Percentiles rank a stretch among this genome's conserved stretches.
phyloP scores from a whole-genome alignment of 2,329 filamentous ascomycete genomes.

The Penicillium paneum region DNA sequence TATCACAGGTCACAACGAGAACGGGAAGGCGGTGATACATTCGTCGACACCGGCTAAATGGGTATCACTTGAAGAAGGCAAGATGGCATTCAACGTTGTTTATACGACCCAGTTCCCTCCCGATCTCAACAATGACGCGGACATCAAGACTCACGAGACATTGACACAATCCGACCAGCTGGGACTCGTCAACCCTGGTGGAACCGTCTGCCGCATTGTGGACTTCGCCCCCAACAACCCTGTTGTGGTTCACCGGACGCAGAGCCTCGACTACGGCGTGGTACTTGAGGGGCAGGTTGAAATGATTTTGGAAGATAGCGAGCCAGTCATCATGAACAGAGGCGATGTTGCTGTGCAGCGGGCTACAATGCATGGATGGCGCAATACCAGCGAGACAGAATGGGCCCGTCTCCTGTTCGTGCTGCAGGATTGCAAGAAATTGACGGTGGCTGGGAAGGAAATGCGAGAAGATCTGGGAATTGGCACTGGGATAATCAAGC shows the following conservation, averaged over 20 bases:
- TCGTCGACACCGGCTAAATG: conserved; percentile 30
- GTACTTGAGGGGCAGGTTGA: conserved; percentile 55
- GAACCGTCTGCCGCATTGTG: conserved; percentile 48
- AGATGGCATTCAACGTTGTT: conserved; percentile 41
- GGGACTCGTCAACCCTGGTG: conserved; percentile 39
- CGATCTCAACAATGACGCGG: conserved; percentile 35
- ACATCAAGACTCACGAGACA: conserved; percentile 34
- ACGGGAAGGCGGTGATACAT: conserved; percentile 39
- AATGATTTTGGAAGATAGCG: conserved; percentile 53
- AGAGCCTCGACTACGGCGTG: conserved; percentile 55
- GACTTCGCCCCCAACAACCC: conserved; percentile 48
- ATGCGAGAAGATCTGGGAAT: conserved; percentile 28
- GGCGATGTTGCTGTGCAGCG: conserved; percentile 58
- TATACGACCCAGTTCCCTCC: conserved; percentile 41
- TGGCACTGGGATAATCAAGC: conserved; percentile 8
- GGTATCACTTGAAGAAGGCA: conserved; percentile 26
- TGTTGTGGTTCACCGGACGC: conserved; percentile 53
- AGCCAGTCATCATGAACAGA: conserved; percentile 44
- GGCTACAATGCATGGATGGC: conserved; percentile 56
- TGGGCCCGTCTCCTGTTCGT: conserved; percentile 49
- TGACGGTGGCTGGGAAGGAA: conserved; percentile 20
- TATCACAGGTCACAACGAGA: conserved; percentile 39
- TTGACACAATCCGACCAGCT: conserved; percentile 25
- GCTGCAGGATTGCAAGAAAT: conserved; percentile 27
- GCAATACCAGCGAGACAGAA: conserved; percentile 47